These are phyloP conservation scores for Capsella rubella DNA, from an alignment of 441 rosid species.

Conservation along the genomic window DNA sequence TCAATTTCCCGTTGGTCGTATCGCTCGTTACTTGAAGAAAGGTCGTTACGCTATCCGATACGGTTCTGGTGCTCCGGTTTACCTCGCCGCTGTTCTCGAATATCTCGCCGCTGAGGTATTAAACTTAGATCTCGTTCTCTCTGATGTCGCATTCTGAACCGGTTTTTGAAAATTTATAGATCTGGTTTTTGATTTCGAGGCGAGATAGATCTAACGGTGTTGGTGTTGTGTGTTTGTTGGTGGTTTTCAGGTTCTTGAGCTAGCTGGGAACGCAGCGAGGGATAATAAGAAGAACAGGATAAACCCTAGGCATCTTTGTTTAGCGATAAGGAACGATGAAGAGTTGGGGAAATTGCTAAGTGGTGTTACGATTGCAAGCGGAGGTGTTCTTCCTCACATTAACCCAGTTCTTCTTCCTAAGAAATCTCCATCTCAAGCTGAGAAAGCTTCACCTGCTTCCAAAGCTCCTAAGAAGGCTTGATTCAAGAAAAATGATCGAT, in stretches of 20 bases:
- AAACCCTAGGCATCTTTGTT: conserved; percentile 58
- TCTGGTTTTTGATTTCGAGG: not conserved
- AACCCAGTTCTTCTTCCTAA: conserved; percentile 62
- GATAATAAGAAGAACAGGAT: conserved; percentile 69
- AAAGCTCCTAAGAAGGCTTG: conserved; percentile 52
- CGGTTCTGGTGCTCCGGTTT: conserved; percentile 56
- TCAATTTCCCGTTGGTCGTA: conserved; percentile 60
- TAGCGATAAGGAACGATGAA: conserved; percentile 66
- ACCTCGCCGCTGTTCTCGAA: conserved; percentile 61
- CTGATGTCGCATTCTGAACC: conserved; percentile 15
- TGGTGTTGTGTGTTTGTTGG: no score
- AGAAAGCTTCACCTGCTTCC: conserved; percentile 41
- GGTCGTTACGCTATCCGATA: conserved; percentile 54
- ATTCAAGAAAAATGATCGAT: not conserved
- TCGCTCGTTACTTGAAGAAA: conserved; percentile 54
- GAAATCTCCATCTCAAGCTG: conserved; percentile 39
- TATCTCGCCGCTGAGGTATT: conserved; percentile 69
- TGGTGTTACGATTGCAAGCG: conserved; percentile 65
- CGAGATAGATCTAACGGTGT: not conserved
- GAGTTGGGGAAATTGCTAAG: conserved; percentile 62
- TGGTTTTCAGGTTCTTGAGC: conserved; percentile 53
- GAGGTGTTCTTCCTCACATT: conserved; percentile 66
- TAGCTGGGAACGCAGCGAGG: conserved; percentile 69
- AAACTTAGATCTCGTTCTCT: not conserved
- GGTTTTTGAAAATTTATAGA: not conserved